Conservation (phyloP, 768 basidiomycete genomes). For the Rhizopogon vinicolor region DNA sequence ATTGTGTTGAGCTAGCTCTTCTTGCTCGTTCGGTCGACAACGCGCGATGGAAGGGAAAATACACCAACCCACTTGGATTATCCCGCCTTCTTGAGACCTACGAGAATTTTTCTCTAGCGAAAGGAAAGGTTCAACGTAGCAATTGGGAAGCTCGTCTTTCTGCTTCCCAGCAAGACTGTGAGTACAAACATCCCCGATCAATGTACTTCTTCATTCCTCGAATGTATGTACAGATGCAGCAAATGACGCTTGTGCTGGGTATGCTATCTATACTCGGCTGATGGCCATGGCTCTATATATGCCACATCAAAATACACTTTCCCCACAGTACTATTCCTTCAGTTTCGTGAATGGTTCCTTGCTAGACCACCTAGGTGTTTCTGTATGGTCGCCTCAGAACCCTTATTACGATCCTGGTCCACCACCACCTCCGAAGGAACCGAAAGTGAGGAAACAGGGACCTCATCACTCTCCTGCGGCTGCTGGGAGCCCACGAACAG, state of each 20-base stretch:
- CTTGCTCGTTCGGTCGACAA: conserved; percentile 71
- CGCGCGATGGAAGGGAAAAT: conserved; percentile 67
- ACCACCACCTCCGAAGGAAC: conserved; percentile 43
- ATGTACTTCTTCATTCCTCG: not conserved
- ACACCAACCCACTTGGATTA: conserved; percentile 55
- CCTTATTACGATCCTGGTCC: conserved; percentile 73
- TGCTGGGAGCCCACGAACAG: not conserved
- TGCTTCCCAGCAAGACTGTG: conserved; percentile 54
- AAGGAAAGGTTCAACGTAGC: conserved; percentile 58
- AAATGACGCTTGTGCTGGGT: conserved; percentile 68
- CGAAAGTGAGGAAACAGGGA: conserved; percentile 13
- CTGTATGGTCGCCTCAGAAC: conserved; percentile 52
- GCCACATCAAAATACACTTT: conserved; percentile 32
- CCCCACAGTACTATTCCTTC: conserved; percentile 51
- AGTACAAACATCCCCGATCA: conserved; percentile 17
- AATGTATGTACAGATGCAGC: conserved; percentile 48
- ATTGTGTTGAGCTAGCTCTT: conserved; percentile 64
- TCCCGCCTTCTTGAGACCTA: conserved; percentile 63
- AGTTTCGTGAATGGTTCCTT: conserved; percentile 43
- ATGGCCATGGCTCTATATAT: conserved; percentile 34
- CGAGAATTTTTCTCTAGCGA: conserved; percentile 43
- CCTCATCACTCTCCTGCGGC: not conserved
- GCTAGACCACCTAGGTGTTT: conserved; percentile 30
- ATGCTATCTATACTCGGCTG: conserved; percentile 46
- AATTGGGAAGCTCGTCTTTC: conserved; percentile 63